Evolutionary conservation across 108 stramenopile genomes (phyloP), one percentile per base, ranked within the genome.

Genomic region (Nitzschia sp.): DNA sequence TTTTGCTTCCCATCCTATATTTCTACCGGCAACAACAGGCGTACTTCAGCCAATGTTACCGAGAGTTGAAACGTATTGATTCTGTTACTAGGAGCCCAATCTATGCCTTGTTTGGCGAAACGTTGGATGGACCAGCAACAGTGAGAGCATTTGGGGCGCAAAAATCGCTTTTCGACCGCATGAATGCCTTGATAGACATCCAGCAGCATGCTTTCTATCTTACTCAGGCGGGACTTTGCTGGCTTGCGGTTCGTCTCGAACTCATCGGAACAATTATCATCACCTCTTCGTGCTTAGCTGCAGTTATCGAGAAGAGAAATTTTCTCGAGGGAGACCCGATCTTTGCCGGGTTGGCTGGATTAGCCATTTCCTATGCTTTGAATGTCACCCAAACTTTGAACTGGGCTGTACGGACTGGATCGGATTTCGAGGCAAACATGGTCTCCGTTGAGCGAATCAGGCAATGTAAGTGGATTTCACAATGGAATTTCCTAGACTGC

Each of bases 221-320:
- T 3, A 89, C 83, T 23, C 82, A 89, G 42, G 57, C 86, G 24
- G 81, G 94, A 17, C 92, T 94, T 63, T 93, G 93, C 65, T 98
- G 97, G 97, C 82, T 98, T 26, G 94, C 95, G 17, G 87, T 97
- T 9, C 82, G 98, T 25, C 76, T 97, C 1, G 89, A 96, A 59
- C 46, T 89, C 34, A 62, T 93, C 62, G 96, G 96, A n/a, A 83
- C 87, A 3, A 4, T 71, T 33, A 85, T 92, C 33, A 74, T 85
- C 23, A 36, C 74, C 46, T 35, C 54, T 21, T 72, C 93, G 1
- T 83, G 89, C 32, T 58, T 95, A 11, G 75, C 78, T 46, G 75
- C 87, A 3, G 93, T 95, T 0, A 45, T 89, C 11, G 36, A 74
- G 29, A 81, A 77, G 9, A 62, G 85, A 48, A 31, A 25, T 28